Evolutionary conservation across 345 rosid species (phyloP).

Genomic region (Anacardium occidentale): DNA sequence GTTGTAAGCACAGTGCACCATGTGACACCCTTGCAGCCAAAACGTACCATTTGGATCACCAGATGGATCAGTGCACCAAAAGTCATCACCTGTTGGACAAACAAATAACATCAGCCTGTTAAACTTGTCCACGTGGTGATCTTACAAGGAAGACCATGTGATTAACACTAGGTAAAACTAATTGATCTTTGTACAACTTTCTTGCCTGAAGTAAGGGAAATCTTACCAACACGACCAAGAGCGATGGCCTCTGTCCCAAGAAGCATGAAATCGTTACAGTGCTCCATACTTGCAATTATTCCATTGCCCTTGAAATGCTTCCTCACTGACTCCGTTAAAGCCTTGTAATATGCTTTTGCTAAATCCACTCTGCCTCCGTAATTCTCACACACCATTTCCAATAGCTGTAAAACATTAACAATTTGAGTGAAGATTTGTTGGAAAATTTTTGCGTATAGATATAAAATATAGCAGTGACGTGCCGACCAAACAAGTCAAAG

Average conservation of each 20-base stretch:
- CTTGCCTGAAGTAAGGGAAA: not conserved
- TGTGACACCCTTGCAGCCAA: slow-evolving; percentile 99
- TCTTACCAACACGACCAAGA: slow-evolving; percentile 97
- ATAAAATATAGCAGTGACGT: slow-evolving; percentile 15
- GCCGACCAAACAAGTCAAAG: slow-evolving; percentile 38
- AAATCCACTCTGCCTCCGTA: slow-evolving; percentile 93
- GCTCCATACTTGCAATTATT: slow-evolving; percentile 97
- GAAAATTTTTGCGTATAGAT: not conserved
- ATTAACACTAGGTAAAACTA: too few species aligned
- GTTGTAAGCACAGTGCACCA: slow-evolving; percentile 99
- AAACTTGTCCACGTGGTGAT: not conserved
- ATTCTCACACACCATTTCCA: slow-evolving; percentile 87
- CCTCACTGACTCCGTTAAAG: slow-evolving; percentile 68
- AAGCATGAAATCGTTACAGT: slow-evolving; percentile 96
- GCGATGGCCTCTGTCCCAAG: slow-evolving; percentile 92
- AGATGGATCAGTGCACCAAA: slow-evolving; percentile 98
- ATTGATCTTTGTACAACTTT: not conserved
- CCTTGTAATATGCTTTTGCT: slow-evolving; percentile 80
- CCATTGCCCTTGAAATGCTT: slow-evolving; percentile 92
- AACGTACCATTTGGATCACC: slow-evolving; percentile 94
- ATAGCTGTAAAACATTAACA: slow-evolving; percentile 34
- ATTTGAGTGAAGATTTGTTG: not conserved
- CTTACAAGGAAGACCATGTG: not conserved
- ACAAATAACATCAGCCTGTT: not conserved
- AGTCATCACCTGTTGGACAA: slow-evolving; percentile 73